Percentiles rank a stretch among this genome's conserved stretches.
phyloP scores from a whole-genome alignment of 192 early-diverging fungal species.

The Chytriomyces sp. region DNA sequence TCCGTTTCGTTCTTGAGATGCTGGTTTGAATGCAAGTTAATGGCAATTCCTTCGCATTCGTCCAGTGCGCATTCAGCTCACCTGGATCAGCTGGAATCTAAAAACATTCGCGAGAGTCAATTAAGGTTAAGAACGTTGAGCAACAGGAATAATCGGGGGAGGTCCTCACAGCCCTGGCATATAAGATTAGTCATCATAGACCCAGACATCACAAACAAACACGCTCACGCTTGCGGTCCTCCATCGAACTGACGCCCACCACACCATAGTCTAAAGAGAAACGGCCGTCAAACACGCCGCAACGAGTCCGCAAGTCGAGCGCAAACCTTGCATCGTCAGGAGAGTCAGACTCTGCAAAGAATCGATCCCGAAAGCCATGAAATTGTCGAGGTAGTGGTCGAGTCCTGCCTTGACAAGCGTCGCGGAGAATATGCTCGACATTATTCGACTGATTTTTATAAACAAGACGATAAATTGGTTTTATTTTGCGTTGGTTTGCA shows the following conservation, averaged over 20 bases:
- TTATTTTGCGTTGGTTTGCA: no score
- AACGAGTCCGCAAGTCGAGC: neutral
- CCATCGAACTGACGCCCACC: slow-evolving; percentile 61
- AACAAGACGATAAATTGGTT: no score
- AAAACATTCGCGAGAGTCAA: neutral
- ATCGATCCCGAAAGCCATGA: slow-evolving; percentile 55
- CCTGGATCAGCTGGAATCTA: slow-evolving; percentile 64
- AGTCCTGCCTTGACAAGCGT: slow-evolving; percentile 70
- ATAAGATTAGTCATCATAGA: no score
- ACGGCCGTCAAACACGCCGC: neutral
- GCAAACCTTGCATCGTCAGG: slow-evolving; percentile 81
- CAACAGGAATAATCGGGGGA: no score
- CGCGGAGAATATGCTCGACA: slow-evolving; percentile 20
- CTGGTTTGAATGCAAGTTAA: neutral
- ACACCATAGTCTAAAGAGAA: slow-evolving; percentile 51
- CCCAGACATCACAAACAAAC: no score
- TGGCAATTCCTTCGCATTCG: no score
- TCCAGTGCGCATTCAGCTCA: neutral
- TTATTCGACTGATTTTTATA: neutral
- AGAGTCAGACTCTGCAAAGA: slow-evolving; percentile 65
- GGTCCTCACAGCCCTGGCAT: no score
- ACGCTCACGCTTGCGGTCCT: slow-evolving; percentile 55
- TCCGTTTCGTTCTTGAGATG: slow-evolving; percentile 37
- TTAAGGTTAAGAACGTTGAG: neutral
- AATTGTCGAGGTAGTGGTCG: slow-evolving; percentile 64